phyloP scores from a whole-genome alignment of 345 rosid species.

The Anastatica hierochuntica region DNA sequence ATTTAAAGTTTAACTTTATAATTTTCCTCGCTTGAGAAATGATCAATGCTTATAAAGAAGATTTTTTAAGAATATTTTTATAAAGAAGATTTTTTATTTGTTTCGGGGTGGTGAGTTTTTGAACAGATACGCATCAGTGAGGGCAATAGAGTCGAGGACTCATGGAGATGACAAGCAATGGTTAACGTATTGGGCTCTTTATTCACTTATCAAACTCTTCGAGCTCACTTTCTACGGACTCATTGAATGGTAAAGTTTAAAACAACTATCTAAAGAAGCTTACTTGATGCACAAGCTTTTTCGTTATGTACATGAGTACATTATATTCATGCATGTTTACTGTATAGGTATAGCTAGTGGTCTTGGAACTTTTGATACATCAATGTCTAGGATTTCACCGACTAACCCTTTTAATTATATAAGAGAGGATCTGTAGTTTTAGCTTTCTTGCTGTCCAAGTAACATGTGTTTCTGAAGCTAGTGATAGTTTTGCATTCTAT shows the following conservation, averaged over 20 bases:
- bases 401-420: too few species aligned
- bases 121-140: constrained; percentile 58
- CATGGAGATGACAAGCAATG: constrained; percentile 61
- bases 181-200: constrained; percentile 86
- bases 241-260: constrained; percentile 37
- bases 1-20: too few species aligned
- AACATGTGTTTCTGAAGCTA: too few species aligned
- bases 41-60: neutral
- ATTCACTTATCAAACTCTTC: constrained; percentile 61
- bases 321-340: neutral
- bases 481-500: too few species aligned
- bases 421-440: too few species aligned
- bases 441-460: too few species aligned
- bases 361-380: neutral
- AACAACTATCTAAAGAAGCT: neutral
- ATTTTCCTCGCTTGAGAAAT: neutral
- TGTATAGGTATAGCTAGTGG: neutral
- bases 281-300: neutral
- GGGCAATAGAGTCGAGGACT: constrained; percentile 63
- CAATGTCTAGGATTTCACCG: too few species aligned
- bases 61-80: too few species aligned
- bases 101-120: too few species aligned
- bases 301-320: neutral
- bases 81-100: too few species aligned
- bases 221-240: constrained; percentile 62